Base-by-base conservation (phyloP, 495 filamentous ascomycete genomes). In the Penicillium atrosanguineum region DNA sequence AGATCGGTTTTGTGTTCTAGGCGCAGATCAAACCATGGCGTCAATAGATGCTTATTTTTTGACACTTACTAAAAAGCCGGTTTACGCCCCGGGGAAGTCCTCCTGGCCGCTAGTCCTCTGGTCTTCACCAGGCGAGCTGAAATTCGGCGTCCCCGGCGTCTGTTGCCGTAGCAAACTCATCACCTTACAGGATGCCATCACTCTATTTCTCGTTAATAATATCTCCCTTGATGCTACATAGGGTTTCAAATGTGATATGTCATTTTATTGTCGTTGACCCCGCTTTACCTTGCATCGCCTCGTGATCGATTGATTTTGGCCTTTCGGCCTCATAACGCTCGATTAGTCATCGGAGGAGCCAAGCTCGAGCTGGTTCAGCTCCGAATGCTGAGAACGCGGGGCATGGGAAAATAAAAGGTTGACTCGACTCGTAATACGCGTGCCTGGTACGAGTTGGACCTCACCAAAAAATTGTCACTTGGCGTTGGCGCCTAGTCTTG, bases 1-100 rank as follows among this genome's bases (percentile, higher is more conserved):
- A 40, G 31, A 23, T 37, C 31, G 31, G 31, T 19, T n/a, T 37
- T 37, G 26, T 15, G 23, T n/a, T 21, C 29, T 48, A 20, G 25
- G 25, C 31, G 31, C 31, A 48, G 48, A 7, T 44, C 41, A 46
- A 51, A 42, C n/a, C 48, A 46, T 51, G 46, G 53, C 57, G 42
- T 52, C 52, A 51, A 18, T 21, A 16, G 19, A 60, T 50, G 57
- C 48, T 60, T 52, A 60, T 46, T 59, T 59, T 28, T 48, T 41
- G 44, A 41, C 26, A 42, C 29, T 19, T 48, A 29, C 20, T 28
- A 29, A 29, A 53, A 52, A 58, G 53, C 55, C 49, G 55, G 55
- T 53, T 58, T 58, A 14, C 6, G 8, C 40, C 19, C 42, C 34
- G 34, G 55, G 55, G 49, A 45, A 18, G 45, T 44, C 12, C 48